A percentile compares a stretch with the other conserved stretches of the same genome.
phyloP scores from a whole-genome alignment of 176 grass and related monocot species.

The Musa beccarii region DNA sequence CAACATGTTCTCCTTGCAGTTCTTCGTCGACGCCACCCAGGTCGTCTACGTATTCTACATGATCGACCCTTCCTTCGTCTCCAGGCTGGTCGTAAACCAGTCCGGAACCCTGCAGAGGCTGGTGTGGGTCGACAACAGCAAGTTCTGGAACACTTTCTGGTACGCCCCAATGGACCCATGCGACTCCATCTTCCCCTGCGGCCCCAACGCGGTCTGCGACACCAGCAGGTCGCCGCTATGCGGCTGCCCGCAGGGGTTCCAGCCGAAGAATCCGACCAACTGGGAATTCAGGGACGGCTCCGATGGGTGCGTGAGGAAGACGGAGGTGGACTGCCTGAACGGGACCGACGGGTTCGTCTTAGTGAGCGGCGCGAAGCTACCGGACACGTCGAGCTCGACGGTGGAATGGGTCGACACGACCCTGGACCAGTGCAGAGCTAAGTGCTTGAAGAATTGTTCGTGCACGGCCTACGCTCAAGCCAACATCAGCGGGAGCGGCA shows the following conservation, averaged over 20 bases:
- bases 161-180: slow-evolving; percentile 19
- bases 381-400: slow-evolving; percentile 54
- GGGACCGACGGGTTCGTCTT: too few species aligned
- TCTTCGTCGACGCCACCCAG: slow-evolving; percentile 34
- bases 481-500: too few species aligned
- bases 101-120: slow-evolving; percentile 32
- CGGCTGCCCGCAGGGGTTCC: too few species aligned
- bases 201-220: too few species aligned
- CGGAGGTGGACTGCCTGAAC: too few species aligned
- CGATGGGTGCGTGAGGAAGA: too few species aligned
- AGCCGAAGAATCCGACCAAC: too few species aligned
- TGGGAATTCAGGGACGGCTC: too few species aligned
- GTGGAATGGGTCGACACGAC: slow-evolving; percentile 22
- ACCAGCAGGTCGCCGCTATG: too few species aligned
- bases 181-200: not conserved
- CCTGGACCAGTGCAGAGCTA: slow-evolving; percentile 40
- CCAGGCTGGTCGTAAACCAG: slow-evolving; percentile 25
- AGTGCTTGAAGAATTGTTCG: too few species aligned
- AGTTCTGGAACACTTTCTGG: slow-evolving; percentile 7
- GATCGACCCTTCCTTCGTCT: too few species aligned
- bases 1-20: slow-evolving; percentile 45
- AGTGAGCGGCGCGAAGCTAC: slow-evolving; percentile 25
- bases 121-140: slow-evolving; percentile 22
- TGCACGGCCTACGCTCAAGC: too few species aligned
- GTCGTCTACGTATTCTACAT: slow-evolving; percentile 34